Conservation (phyloP, 2,329 filamentous ascomycete genomes). For the Calonectria naviculata region DNA sequence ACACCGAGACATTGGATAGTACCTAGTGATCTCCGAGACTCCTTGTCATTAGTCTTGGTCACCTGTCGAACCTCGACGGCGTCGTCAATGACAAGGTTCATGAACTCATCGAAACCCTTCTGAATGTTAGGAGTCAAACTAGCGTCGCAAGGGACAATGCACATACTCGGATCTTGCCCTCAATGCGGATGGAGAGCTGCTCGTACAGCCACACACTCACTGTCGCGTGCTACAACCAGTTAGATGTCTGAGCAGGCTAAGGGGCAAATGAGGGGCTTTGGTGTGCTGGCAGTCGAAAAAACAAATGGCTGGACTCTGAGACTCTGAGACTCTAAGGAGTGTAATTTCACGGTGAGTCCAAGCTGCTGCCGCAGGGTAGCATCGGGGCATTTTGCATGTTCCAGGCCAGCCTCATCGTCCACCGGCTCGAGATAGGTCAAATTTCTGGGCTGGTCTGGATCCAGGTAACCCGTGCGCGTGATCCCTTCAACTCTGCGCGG, state of each 20-base stretch:
- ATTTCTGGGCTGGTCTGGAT: not conserved
- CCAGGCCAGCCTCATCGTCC: not conserved
- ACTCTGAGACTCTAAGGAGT: not conserved
- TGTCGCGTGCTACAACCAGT: slow-evolving; percentile 71
- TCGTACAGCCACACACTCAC: slow-evolving; percentile 98
- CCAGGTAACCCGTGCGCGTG: not conserved
- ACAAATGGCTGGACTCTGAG: not conserved
- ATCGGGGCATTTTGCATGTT: slow-evolving; percentile 1
- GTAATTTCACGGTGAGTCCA: not conserved
- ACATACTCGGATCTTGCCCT: slow-evolving; percentile 92
- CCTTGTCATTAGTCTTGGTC: slow-evolving; percentile 81
- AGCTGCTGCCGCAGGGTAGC: not conserved
- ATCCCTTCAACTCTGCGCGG: not conserved
- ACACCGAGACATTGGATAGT: slow-evolving; percentile 41
- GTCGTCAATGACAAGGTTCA: slow-evolving; percentile 98
- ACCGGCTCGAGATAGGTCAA: not conserved
- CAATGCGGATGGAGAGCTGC: slow-evolving; percentile 92
- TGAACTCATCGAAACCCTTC: slow-evolving; percentile 98
- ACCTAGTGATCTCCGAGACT: slow-evolving; percentile 85
- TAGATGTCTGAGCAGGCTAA: slow-evolving; percentile 28
- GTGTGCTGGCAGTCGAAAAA: not conserved
- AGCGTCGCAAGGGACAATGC: not conserved
- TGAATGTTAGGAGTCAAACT: slow-evolving; percentile 1
- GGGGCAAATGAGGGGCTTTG: not conserved
- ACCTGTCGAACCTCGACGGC: slow-evolving; percentile 90